These are phyloP conservation scores for Ophioceras dolichostomum DNA, from an alignment of 2,329 filamentous ascomycete species.

Conservation along the genomic window DNA sequence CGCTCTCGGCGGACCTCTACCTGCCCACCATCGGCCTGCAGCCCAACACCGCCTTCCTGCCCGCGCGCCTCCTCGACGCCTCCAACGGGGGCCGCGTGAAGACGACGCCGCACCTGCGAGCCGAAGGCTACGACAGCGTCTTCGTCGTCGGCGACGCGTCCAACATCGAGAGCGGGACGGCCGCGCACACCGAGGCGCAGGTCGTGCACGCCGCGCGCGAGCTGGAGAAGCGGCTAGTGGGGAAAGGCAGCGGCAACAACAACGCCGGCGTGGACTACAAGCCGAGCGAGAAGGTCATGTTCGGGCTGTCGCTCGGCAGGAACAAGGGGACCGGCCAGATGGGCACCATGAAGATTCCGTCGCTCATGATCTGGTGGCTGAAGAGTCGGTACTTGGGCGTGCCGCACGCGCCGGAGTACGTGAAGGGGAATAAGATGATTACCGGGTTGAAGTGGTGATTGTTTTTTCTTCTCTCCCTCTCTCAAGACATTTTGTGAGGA, in stretches of 20 bases:
- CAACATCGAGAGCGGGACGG: slow-evolving; percentile 12
- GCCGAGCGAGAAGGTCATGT: slow-evolving; percentile 7
- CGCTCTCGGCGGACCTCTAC: slow-evolving; percentile 18
- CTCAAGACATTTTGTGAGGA: too few species aligned
- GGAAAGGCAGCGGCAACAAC: background rate
- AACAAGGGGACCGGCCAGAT: slow-evolving; percentile 15
- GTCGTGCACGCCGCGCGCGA: slow-evolving; percentile 10
- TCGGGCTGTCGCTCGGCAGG: slow-evolving; percentile 12
- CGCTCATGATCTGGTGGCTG: slow-evolving; percentile 10
- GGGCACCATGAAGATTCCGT: slow-evolving; percentile 9
- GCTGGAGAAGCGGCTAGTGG: slow-evolving; percentile 10
- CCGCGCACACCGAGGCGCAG: slow-evolving; percentile 12
- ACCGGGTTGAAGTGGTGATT: too few species aligned
- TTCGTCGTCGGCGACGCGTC: slow-evolving; percentile 17
- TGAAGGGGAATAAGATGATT: too few species aligned
- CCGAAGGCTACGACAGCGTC: slow-evolving; percentile 14
- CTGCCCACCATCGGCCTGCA: slow-evolving; percentile 31
- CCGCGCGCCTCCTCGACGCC: slow-evolving; percentile 13
- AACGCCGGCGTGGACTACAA: slow-evolving; percentile 7
- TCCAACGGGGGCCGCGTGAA: slow-evolving; percentile 11
- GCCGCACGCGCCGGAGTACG: too few species aligned
- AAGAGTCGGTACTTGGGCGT: slow-evolving; percentile 13
- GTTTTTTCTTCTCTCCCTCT: too few species aligned
- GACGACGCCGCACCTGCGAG: slow-evolving; percentile 12
- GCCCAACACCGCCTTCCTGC: slow-evolving; percentile 25